A percentile compares a stretch with the other conserved stretches of the same genome.
These are phyloP conservation scores for Nakazawaea wickerhamii DNA, from an alignment of 805 yeast species.

Conservation along the genomic window DNA sequence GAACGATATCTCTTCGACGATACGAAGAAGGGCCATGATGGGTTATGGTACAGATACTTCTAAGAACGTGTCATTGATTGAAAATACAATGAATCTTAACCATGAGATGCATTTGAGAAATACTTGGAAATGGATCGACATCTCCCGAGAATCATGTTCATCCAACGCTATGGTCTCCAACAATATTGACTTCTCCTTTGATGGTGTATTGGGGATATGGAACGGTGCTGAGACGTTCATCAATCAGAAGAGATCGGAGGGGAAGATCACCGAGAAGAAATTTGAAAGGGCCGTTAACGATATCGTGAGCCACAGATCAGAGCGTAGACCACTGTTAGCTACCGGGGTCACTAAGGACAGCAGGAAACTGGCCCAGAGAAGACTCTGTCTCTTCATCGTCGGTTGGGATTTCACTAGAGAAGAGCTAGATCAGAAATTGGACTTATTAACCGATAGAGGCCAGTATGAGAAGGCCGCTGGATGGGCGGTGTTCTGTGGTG, in stretches of 20 bases:
- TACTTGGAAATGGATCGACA: slow-evolving; percentile 89
- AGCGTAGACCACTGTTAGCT: slow-evolving; percentile 37
- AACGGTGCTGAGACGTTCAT: slow-evolving; percentile 54
- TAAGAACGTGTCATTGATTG: slow-evolving; percentile 55
- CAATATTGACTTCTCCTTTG: slow-evolving; percentile 74
- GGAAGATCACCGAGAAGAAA: slow-evolving; percentile 32
- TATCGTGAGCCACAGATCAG: slow-evolving; percentile 39
- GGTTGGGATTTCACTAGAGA: slow-evolving; percentile 84
- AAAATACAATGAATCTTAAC: slow-evolving; percentile 42
- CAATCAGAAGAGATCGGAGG: slow-evolving; percentile 41
- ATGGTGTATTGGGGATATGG: slow-evolving; percentile 92
- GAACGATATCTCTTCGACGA: slow-evolving; percentile 70
- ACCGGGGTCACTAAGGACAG: slow-evolving; percentile 37
- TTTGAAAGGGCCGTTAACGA: slow-evolving; percentile 46
- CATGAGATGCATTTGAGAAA: slow-evolving; percentile 58
- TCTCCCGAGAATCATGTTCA: slow-evolving; percentile 59
- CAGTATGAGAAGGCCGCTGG: slow-evolving; percentile 90
- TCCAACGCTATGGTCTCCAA: slow-evolving; percentile 65
- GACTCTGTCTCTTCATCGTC: slow-evolving; percentile 72
- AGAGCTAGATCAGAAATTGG: slow-evolving; percentile 68
- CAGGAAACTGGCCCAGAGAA: slow-evolving; percentile 58
- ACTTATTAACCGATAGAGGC: slow-evolving; percentile 49
- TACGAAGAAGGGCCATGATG: slow-evolving; percentile 61
- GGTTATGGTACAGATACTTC: slow-evolving; percentile 73
- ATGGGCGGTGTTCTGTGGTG: slow-evolving; percentile 94